These are phyloP conservation scores for Paecilomyces formosus DNA, from an alignment of 2,329 filamentous ascomycete species.

Conservation along the genomic window DNA sequence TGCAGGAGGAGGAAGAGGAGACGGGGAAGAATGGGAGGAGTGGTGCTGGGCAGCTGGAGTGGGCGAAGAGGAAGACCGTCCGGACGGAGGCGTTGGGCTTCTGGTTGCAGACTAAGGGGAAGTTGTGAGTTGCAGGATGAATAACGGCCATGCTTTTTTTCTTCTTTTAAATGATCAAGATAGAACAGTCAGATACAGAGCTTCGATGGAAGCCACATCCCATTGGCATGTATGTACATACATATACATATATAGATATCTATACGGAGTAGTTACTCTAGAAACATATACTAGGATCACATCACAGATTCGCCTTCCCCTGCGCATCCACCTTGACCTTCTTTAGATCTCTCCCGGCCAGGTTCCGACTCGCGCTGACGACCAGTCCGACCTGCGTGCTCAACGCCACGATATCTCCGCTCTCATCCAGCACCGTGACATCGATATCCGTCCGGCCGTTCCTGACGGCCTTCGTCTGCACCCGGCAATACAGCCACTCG, in stretches of 20 bases:
- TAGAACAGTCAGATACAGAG: neutral
- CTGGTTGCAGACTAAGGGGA: constrained; percentile 28
- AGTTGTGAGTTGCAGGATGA: constrained; percentile 11
- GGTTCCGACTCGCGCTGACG: constrained; percentile 57
- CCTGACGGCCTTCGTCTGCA: constrained; percentile 58
- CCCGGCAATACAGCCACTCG: constrained; percentile 64
- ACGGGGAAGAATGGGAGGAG: neutral
- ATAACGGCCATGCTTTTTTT: neutral
- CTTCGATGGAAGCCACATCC: neutral
- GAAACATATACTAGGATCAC: neutral
- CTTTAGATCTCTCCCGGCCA: constrained; percentile 39
- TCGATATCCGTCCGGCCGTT: constrained; percentile 71
- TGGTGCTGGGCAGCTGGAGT: constrained; percentile 20
- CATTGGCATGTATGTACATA: no score
- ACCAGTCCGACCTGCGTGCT: constrained; percentile 62
- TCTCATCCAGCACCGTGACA: constrained; percentile 57
- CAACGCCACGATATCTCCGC: constrained; percentile 58
- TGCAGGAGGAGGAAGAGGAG: constrained; percentile 29
- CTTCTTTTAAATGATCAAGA: neutral
- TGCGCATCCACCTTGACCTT: constrained; percentile 12
- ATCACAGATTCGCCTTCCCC: constrained; percentile 4
- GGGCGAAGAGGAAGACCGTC: constrained; percentile 24
- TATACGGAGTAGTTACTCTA: constrained; percentile 4
- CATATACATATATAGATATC: neutral
- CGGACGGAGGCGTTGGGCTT: constrained; percentile 35